Percentiles rank a stretch among this genome's conserved stretches.
Conservation (phyloP, 2,329 filamentous ascomycete species). For the Emergomyces pasteurianus region DNA sequence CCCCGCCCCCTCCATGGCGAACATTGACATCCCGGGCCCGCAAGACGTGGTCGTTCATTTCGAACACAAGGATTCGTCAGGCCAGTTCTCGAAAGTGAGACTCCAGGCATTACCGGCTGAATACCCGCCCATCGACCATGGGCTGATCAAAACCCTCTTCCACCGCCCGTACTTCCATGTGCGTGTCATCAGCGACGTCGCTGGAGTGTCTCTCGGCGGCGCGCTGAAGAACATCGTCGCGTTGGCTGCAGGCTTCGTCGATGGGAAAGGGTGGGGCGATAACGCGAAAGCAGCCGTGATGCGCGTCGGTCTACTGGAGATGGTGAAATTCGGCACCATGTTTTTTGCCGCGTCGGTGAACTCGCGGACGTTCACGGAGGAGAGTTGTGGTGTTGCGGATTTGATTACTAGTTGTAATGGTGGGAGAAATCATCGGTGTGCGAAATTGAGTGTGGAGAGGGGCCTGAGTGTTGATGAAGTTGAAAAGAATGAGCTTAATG, state of each 20-base stretch:
- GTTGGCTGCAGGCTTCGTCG: constrained; percentile 85
- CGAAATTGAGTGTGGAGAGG: constrained; percentile 72
- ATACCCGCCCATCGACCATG: constrained; percentile 78
- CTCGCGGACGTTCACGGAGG: constrained; percentile 85
- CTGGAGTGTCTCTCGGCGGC: constrained; percentile 85
- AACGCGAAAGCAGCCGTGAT: constrained; percentile 98
- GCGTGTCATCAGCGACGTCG: constrained; percentile 86
- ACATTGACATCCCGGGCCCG: neutral
- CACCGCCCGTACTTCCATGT: constrained; percentile 97
- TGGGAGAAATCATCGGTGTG: constrained; percentile 88
- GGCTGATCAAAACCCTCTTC: constrained; percentile 74
- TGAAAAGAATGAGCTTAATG: constrained; percentile 80
- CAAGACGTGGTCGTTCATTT: constrained; percentile 35
- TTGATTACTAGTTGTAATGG: constrained; percentile 88
- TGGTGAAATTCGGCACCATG: constrained; percentile 87
- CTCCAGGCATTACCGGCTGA: constrained; percentile 66
- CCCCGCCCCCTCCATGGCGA: constrained; percentile 40
- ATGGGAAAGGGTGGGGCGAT: constrained; percentile 93
- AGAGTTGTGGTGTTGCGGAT: constrained; percentile 89
- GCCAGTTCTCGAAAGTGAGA: constrained; percentile 54
- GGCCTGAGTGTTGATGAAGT: constrained; percentile 74
- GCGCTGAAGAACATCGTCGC: constrained; percentile 97
- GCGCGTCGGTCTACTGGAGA: constrained; percentile 89
- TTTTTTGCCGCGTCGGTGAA: constrained; percentile 80
- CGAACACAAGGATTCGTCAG: constrained; percentile 57